A percentile compares a stretch with the other conserved stretches of the same genome.
These are phyloP conservation scores for Cryptosporidium ubiquitum DNA, from an alignment of 169 alveolate species.

Conservation along the genomic window DNA sequence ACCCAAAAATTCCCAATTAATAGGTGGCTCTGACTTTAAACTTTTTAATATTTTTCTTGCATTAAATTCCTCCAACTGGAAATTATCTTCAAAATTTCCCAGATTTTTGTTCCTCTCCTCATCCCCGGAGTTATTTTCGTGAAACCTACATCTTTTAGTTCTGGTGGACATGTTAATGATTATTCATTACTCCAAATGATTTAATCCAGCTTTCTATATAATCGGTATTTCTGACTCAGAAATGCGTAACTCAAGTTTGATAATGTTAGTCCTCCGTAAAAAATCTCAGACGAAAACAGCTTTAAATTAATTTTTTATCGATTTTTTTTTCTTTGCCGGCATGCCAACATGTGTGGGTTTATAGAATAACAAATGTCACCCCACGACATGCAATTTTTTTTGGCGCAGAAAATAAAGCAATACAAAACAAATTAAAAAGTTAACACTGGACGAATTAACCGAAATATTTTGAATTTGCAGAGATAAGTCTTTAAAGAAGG, in stretches of 20 bases:
- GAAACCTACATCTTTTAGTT: slow-evolving; percentile 2
- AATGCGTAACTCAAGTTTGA: neutral
- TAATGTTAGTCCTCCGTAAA: neutral
- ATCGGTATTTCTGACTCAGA: neutral
- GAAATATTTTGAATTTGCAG: neutral
- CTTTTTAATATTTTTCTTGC: slow-evolving; percentile 16
- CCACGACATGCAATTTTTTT: slow-evolving; percentile 65
- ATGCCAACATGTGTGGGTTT: slow-evolving; percentile 65
- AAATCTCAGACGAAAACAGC: neutral
- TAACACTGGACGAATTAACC: neutral
- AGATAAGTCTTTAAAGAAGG: neutral
- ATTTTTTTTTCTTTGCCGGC: slow-evolving; percentile 35
- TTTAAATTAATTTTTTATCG: neutral
- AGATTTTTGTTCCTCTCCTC: neutral
- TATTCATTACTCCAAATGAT: neutral
- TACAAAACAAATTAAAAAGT: neutral
- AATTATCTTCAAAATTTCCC: neutral
- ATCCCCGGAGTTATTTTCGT: neutral
- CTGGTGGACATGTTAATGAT: neutral
- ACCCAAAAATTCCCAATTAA: slow-evolving; percentile 23
- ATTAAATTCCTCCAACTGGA: neutral
- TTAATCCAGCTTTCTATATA: neutral
- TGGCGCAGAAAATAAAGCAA: neutral
- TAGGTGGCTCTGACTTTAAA: slow-evolving; percentile 36
- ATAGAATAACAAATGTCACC: slow-evolving; percentile 43